phyloP scores from a whole-genome alignment of 495 filamentous ascomycete species.

The Neurospora tetraspora region DNA sequence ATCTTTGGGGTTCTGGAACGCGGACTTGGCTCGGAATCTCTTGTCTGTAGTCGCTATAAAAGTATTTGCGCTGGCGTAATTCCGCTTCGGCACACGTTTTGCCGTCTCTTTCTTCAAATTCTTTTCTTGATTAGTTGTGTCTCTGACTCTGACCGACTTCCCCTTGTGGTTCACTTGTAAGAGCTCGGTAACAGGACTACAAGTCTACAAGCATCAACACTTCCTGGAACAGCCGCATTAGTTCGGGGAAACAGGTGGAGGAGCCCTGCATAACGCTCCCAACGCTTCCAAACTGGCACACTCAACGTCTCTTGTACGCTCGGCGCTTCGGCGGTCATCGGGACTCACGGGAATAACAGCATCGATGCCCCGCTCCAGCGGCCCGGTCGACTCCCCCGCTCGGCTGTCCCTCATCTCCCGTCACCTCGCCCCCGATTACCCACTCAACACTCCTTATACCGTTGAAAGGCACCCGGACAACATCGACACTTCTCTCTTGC shows the following conservation, averaged over 20 bases:
- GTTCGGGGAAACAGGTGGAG: neutral
- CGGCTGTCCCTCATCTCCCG: constrained; percentile 72
- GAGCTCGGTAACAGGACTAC: neutral
- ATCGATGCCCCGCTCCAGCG: constrained; percentile 33
- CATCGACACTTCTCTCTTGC: constrained; percentile 33
- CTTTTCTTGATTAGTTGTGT: neutral
- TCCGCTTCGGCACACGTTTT: neutral
- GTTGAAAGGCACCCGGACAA: constrained; percentile 46
- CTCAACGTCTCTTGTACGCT: constrained; percentile 7
- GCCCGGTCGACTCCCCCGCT: constrained; percentile 52
- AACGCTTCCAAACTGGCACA: constrained; percentile 16
- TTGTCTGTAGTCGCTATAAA: neutral
- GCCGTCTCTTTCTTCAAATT: neutral
- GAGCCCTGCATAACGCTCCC: neutral
- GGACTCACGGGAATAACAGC: constrained; percentile 21
- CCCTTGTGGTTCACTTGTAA: neutral
- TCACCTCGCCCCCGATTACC: constrained; percentile 51
- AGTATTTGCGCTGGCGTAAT: neutral
- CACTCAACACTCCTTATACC: constrained; percentile 42
- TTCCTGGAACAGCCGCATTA: neutral
- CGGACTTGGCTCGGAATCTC: neutral
- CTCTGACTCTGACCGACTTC: neutral
- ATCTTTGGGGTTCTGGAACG: neutral
- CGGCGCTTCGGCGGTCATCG: constrained; percentile 17
- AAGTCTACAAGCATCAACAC: neutral